Evolutionary conservation across 1,284 basidiomycete genomes (phyloP), one percentile per base, ranked within the genome.

Genomic region (Boletus albobrunnescens): DNA sequence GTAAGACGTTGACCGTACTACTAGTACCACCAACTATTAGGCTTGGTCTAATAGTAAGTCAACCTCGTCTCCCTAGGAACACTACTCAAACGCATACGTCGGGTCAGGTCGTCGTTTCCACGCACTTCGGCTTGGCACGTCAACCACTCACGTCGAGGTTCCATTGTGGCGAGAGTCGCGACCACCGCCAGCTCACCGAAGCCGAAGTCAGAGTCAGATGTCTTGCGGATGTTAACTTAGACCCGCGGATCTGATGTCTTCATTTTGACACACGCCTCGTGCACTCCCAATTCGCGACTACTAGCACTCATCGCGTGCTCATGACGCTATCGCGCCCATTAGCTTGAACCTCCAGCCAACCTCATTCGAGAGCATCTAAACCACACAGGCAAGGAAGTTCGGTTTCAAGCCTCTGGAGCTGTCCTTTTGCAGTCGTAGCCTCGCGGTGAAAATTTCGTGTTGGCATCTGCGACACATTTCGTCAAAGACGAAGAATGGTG

Each of bases 171-270:
- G 26, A 33, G 26, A 28, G 41, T 47, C 30, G 56, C 51, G 33
- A 36, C 14, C 44, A 47, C 38, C 47, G 47, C 55, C 53, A 55
- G 36, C 47, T 56, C 49, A 37, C 49, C 50, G 48, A 64, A 59
- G 49, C 37, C 45, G 49, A 49, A 44, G 46, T 30, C 51, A 33
- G 36, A 30, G 40, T 53, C 49, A 51, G 49, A 50, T 52, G 48
- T 42, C 41, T 39, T 49, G 46, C 41, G 45, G 40, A 33, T 40
- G 41, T n/a, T 14, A 30, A 54, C 49, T 64, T 67, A 63, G 49
- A 45, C 52, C 61, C 65, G 65, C 61, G 64, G 65, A 65, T 65
- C 60, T 63, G 41, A 52, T 49, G 41, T 43, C 30, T 59, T 52
- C 51, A 48, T n/a, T 59, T 56, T 27, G 44, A 49, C 51, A 53